Evolutionary conservation across 169 alveolate genomes (phyloP).

Genomic region (Plasmodium vivax): DNA sequence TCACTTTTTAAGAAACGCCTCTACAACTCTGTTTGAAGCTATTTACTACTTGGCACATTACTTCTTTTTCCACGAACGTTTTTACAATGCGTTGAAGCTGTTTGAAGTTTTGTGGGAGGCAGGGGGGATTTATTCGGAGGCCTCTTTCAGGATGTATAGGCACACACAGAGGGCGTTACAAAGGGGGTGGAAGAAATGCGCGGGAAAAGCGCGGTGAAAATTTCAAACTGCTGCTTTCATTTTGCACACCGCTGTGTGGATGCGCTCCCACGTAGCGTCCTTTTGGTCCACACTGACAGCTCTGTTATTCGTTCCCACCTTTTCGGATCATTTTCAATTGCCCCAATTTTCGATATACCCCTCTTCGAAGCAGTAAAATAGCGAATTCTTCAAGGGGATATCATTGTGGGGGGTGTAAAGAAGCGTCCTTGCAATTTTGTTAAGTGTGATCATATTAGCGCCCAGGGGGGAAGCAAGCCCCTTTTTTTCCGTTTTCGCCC

Average conservation of each 20-base stretch:
- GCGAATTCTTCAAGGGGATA: not conserved
- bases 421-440: not conserved
- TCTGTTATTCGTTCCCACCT: not conserved
- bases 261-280: not conserved
- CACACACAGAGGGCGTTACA: not conserved
- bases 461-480: not conserved
- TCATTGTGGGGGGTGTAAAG: not conserved
- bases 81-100: slow-evolving; percentile 8
- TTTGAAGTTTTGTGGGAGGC: slow-evolving; percentile 54
- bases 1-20: slow-evolving; percentile 21
- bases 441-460: not conserved
- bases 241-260: not conserved
- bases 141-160: slow-evolving; percentile 11
- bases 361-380: not conserved
- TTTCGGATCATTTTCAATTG: not conserved
- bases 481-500: not conserved
- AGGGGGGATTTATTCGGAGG: slow-evolving; percentile 23
- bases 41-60: slow-evolving; percentile 45
- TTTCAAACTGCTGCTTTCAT: not conserved
- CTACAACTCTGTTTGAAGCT: slow-evolving; percentile 14
- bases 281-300: not conserved
- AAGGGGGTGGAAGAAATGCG: not conserved
- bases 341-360: not conserved
- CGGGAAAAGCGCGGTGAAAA: not conserved
- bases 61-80: slow-evolving; percentile 25